Evolutionary conservation across 2,329 filamentous ascomycete genomes (phyloP).

Genomic region (Acephala macrosclerotiorum): DNA sequence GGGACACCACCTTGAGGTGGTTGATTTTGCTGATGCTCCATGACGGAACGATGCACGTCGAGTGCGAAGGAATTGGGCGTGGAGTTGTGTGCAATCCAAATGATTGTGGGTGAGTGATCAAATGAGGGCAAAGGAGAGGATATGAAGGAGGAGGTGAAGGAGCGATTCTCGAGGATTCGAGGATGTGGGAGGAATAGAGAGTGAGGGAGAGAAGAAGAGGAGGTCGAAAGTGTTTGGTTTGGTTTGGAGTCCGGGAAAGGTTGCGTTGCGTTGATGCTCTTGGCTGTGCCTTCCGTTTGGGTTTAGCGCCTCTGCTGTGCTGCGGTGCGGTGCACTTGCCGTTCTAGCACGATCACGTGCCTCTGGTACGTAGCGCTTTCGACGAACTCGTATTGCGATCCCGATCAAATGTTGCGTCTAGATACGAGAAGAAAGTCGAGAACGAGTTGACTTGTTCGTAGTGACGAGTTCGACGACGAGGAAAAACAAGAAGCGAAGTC

Average conservation of each 20-base stretch:
- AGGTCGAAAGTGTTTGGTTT: conserved; percentile 37
- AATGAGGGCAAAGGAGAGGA: conserved; percentile 43
- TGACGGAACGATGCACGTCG: conserved; percentile 56
- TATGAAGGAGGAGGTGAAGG: conserved; percentile 40
- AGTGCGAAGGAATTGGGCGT: conserved; percentile 49
- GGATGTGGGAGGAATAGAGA: conserved; percentile 34
- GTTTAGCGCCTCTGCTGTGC: not conserved
- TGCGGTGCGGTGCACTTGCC: too few species aligned
- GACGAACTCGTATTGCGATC: not conserved
- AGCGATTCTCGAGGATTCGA: conserved; percentile 47
- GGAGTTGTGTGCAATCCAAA: conserved; percentile 39
- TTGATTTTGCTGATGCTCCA: conserved; percentile 63
- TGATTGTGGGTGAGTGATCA: conserved; percentile 38
- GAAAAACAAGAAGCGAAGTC: not conserved
- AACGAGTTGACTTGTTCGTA: not conserved
- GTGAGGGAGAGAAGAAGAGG: conserved; percentile 36
- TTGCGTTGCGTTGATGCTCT: conserved; percentile 15
- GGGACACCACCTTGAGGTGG: conserved; percentile 62
- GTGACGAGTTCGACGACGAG: not conserved
- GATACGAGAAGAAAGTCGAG: not conserved
- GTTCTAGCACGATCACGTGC: not conserved
- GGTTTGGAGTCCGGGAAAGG: conserved; percentile 13
- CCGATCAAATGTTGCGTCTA: not conserved
- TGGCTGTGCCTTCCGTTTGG: conserved; percentile 5
- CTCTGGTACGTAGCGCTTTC: not conserved